Evolutionary conservation across 352 stramenopile species (phyloP).

Genomic region (Globisporangium paroecandrum): DNA sequence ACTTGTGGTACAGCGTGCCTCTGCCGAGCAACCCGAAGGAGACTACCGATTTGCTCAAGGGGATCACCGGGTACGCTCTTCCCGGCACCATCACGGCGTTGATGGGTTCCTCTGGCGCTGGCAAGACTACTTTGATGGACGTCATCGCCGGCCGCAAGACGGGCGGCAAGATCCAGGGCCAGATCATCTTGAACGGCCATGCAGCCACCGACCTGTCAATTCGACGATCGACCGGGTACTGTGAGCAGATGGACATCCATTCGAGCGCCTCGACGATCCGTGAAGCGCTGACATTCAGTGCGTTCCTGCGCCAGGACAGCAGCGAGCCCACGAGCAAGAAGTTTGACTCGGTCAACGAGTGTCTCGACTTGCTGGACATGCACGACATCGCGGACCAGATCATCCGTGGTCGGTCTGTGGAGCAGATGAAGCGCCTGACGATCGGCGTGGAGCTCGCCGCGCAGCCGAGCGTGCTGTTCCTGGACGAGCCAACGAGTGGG

Average conservation of each 20-base stretch:
- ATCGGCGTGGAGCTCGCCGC: conserved; percentile 60
- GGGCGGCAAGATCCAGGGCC: conserved; percentile 53
- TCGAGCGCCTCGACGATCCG: neutral
- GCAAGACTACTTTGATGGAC: conserved; percentile 88
- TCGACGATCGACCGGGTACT: neutral
- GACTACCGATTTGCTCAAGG: too few species aligned
- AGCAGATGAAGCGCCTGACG: conserved; percentile 36
- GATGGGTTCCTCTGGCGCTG: conserved; percentile 39
- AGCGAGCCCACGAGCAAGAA: conserved; percentile 17
- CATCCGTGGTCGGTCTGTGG: conserved; percentile 17
- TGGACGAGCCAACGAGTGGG: conserved; percentile 65
- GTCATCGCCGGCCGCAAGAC: conserved; percentile 84
- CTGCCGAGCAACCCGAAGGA: too few species aligned
- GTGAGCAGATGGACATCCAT: neutral
- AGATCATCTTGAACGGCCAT: conserved; percentile 66
- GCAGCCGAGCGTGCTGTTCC: conserved; percentile 70
- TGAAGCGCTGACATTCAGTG: conserved; percentile 43
- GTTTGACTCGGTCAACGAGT: conserved; percentile 39
- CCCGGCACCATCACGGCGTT: conserved; percentile 31
- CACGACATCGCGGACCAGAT: conserved; percentile 35
- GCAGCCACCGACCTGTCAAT: neutral
- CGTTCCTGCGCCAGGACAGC: conserved; percentile 41
- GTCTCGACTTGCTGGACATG: conserved; percentile 65
- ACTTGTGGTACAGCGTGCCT: too few species aligned
- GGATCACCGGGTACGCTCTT: conserved; percentile 7